Percentiles rank a stretch among this genome's conserved stretches.
Conservation (phyloP, 2,329 filamentous ascomycete genomes). For the Colletotrichum caudatum region DNA sequence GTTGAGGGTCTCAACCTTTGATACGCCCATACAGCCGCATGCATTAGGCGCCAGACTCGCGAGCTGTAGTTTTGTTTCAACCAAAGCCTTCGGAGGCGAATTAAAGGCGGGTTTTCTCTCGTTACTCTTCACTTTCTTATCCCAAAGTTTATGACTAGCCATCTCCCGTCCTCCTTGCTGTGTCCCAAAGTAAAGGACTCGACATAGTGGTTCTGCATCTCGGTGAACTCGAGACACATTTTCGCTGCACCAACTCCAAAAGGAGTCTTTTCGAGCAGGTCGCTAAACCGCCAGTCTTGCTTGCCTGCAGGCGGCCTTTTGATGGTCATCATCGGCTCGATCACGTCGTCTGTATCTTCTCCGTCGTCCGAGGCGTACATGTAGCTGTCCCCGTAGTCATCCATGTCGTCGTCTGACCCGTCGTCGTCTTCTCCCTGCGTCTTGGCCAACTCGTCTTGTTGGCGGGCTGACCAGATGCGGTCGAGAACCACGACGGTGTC, state of each 20-base stretch:
- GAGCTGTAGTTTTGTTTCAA: slow-evolving; percentile 5
- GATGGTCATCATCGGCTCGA: not conserved
- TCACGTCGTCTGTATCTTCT: not conserved
- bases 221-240: not conserved
- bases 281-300: not conserved
- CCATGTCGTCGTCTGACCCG: not conserved
- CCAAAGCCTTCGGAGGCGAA: too few relatives aligned
- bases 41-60: not conserved
- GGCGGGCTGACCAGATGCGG: too few relatives aligned
- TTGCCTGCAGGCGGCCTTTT: not conserved
- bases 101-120: too few relatives aligned
- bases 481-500: too few relatives aligned
- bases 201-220: not conserved
- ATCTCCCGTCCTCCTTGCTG: too few relatives aligned
- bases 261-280: not conserved
- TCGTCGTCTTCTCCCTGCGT: not conserved
- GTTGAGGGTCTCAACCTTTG: slow-evolving; percentile 49
- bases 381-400: not conserved
- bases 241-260: not conserved
- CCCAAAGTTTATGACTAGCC: too few relatives aligned
- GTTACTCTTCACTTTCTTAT: too few relatives aligned
- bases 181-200: not conserved
- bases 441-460: too few relatives aligned
- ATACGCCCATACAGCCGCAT: slow-evolving; percentile 27
- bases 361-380: not conserved